Conservation (phyloP, 441 rosid genomes). For the Oxalis stricta region DNA sequence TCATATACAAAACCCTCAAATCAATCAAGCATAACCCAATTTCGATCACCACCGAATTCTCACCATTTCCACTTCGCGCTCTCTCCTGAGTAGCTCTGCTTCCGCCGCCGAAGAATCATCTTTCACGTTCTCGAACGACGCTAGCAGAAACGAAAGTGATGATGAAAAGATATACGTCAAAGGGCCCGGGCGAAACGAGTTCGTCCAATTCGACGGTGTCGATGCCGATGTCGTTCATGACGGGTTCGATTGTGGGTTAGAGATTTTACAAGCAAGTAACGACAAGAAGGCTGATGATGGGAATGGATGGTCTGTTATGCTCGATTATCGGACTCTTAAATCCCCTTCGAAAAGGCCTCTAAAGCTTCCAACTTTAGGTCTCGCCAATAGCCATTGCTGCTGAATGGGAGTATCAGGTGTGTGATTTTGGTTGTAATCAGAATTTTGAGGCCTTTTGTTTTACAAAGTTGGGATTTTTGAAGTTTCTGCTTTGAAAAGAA, state of each 20-base stretch:
- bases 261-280: conserved; percentile 71
- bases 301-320: conserved; percentile 89
- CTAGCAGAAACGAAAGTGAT: conserved; percentile 3
- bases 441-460: background rate
- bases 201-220: conserved; percentile 43
- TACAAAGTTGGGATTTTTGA: background rate
- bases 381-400: conserved; percentile 87
- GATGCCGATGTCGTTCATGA: conserved; percentile 86
- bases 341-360: conserved; percentile 78
- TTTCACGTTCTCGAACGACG: conserved; percentile 21
- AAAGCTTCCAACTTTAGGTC: conserved; percentile 60
- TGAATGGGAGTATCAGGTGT: conserved; percentile 97
- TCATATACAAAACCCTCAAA: conserved; percentile 27
- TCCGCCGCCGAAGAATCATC: conserved; percentile 32
- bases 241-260: conserved; percentile 86
- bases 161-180: conserved; percentile 25
- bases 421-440: too few relatives aligned
- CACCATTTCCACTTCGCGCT: conserved; percentile 17
- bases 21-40: conserved; percentile 16
- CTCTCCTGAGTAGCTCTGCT: conserved; percentile 20
- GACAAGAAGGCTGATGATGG: conserved; percentile 83
- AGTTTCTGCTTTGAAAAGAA: background rate
- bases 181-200: conserved; percentile 11
- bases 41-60: conserved; percentile 1
- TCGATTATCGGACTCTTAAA: conserved; percentile 90